Evolutionary conservation across 371 early-diverging fungal species (phyloP).

Genomic region (Haplosporangium sp.): DNA sequence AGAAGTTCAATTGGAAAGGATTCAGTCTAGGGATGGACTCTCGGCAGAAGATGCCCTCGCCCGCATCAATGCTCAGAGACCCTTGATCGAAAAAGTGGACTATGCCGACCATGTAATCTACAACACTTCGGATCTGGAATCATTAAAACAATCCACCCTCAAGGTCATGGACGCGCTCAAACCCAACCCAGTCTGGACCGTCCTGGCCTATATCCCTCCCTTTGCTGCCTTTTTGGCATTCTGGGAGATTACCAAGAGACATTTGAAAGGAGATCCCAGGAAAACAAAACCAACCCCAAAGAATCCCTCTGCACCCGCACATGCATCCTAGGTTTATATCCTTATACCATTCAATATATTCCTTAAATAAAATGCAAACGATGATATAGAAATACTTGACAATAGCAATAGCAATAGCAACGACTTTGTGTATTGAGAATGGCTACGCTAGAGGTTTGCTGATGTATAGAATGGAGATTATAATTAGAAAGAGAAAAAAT

Average conservation of each 20-base stretch:
- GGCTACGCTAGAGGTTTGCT: neutral
- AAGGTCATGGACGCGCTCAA: slow-evolving; percentile 58
- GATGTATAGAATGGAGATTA: neutral
- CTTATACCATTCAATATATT: neutral
- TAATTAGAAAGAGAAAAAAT: neutral
- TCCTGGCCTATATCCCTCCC: slow-evolving; percentile 40
- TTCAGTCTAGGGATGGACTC: slow-evolving; percentile 79
- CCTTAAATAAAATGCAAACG: too few relatives aligned
- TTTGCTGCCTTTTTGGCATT: slow-evolving; percentile 14
- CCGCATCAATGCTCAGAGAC: slow-evolving; percentile 87
- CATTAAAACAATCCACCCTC: slow-evolving; percentile 71
- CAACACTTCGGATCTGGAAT: slow-evolving; percentile 77
- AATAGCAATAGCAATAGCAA: too few relatives aligned
- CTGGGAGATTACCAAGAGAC: slow-evolving; percentile 37
- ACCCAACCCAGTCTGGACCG: slow-evolving; percentile 57
- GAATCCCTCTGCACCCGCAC: slow-evolving; percentile 1
- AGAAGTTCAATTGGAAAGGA: slow-evolving; percentile 76
- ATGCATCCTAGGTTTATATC: slow-evolving; percentile 4
- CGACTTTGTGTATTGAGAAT: too few relatives aligned
- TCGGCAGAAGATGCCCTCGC: slow-evolving; percentile 72
- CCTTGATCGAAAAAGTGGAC: slow-evolving; percentile 77
- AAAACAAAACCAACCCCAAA: slow-evolving; percentile 18
- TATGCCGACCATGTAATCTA: slow-evolving; percentile 87
- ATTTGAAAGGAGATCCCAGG: slow-evolving; percentile 51
- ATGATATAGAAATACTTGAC: too few relatives aligned